These are phyloP conservation scores for Suillus tomentosus DNA, from an alignment of 768 basidiomycete genomes.

Conservation along the genomic window DNA sequence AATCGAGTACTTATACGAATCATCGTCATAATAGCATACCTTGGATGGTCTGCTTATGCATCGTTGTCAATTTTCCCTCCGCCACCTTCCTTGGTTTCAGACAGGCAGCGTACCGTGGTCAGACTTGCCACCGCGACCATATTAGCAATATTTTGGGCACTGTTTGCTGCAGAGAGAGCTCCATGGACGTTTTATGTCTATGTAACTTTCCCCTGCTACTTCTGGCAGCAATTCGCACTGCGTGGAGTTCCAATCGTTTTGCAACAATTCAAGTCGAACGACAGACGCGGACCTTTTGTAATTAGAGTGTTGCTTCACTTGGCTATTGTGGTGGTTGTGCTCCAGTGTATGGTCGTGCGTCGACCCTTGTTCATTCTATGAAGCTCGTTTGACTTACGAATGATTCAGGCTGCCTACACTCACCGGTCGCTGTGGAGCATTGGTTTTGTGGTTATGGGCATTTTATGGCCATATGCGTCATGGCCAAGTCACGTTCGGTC, in stretches of 20 bases:
- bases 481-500: constrained; percentile 44
- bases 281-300: not conserved
- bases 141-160: constrained; percentile 41
- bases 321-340: constrained; percentile 40
- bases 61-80: constrained; percentile 55
- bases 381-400: constrained; percentile 8
- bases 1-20: constrained; percentile 70
- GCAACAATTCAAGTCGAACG: constrained; percentile 1
- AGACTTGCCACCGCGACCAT: constrained; percentile 32
- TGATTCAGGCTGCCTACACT: constrained; percentile 63
- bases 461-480: constrained; percentile 62
- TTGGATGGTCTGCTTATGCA: constrained; percentile 75
- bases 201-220: constrained; percentile 72
- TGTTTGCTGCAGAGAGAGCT: constrained; percentile 63
- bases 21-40: constrained; percentile 72
- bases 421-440: constrained; percentile 71
- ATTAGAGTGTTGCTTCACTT: not conserved
- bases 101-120: constrained; percentile 14
- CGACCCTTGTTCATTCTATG: not conserved
- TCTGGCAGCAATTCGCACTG: constrained; percentile 64
- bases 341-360: constrained; percentile 77
- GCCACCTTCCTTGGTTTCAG: constrained; percentile 11
- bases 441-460: constrained; percentile 61
- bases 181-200: constrained; percentile 80
- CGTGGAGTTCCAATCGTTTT: constrained; percentile 24